A percentile compares a stretch with the other conserved stretches of the same genome.
Evolutionary conservation across 208 protist species (phyloP).

Genomic region (Tetramitus jugosus): DNA sequence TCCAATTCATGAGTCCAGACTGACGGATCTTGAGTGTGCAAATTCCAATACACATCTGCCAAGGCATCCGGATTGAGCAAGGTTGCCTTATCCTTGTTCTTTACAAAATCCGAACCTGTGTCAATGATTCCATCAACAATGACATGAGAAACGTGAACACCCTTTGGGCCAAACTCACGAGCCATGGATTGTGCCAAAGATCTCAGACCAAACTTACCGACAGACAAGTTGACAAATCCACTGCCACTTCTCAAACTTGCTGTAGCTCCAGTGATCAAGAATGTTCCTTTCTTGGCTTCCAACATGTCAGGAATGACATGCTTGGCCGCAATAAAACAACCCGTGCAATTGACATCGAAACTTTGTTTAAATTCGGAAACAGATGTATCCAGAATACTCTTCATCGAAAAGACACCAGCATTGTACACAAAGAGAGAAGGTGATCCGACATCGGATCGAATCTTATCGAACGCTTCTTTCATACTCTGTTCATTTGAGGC

Average conservation of each 20-base stretch:
- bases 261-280: conserved; percentile 48
- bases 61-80: conserved; percentile 30
- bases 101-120: conserved; percentile 4
- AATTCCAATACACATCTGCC: conserved; percentile 41
- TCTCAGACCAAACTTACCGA: conserved; percentile 38
- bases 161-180: conserved; percentile 39
- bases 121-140: conserved; percentile 44
- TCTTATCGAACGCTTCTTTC: background rate
- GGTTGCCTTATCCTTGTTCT: background rate
- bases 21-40: conserved; percentile 38
- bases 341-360: conserved; percentile 24
- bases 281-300: conserved; percentile 30
- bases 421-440: conserved; percentile 36
- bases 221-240: conserved; percentile 35
- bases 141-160: conserved; percentile 45
- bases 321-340: conserved; percentile 28
- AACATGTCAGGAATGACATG: conserved; percentile 32
- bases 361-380: conserved; percentile 13
- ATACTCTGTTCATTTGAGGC: background rate
- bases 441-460: background rate
- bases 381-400: conserved; percentile 3
- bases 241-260: conserved; percentile 34
- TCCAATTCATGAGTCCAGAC: background rate
- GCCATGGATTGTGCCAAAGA: conserved; percentile 42
- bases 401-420: conserved; percentile 21